Evolutionary conservation across 2,329 filamentous ascomycete species (phyloP).

Genomic region (Ophiostoma himal-ulmi): DNA sequence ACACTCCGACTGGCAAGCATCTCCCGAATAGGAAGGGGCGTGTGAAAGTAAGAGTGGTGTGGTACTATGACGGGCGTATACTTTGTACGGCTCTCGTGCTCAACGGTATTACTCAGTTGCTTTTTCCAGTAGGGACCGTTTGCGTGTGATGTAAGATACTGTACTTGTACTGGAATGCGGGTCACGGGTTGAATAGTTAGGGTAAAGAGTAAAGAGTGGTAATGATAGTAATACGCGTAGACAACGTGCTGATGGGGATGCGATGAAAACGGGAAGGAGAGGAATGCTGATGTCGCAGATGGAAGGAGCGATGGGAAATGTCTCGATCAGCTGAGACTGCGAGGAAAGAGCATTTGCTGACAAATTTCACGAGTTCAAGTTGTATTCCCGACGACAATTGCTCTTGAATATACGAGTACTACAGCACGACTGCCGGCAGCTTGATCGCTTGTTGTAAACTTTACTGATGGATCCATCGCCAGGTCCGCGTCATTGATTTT

Average conservation of each 20-base stretch:
- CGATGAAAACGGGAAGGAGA: background rate
- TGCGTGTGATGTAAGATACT: background rate
- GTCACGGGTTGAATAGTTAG: background rate
- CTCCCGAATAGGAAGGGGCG: background rate
- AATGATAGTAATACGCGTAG: background rate
- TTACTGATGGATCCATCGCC: background rate
- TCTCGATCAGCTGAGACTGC: too few species aligned
- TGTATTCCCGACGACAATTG: background rate
- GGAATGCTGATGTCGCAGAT: conserved; percentile 6
- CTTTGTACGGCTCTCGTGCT: background rate
- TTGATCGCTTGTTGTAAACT: too few species aligned
- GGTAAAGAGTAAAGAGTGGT: too few species aligned
- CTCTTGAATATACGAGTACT: too few species aligned
- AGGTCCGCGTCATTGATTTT: background rate
- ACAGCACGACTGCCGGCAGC: too few species aligned
- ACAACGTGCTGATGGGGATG: background rate
- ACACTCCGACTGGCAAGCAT: background rate
- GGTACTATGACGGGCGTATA: background rate
- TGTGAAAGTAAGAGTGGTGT: background rate
- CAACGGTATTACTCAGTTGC: background rate
- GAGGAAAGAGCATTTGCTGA: background rate
- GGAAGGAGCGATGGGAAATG: background rate
- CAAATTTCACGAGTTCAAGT: background rate
- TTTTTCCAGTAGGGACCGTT: background rate
- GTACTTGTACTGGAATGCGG: background rate